phyloP scores from a whole-genome alignment of 495 filamentous ascomycete genomes.

The Penicillium taxi region DNA sequence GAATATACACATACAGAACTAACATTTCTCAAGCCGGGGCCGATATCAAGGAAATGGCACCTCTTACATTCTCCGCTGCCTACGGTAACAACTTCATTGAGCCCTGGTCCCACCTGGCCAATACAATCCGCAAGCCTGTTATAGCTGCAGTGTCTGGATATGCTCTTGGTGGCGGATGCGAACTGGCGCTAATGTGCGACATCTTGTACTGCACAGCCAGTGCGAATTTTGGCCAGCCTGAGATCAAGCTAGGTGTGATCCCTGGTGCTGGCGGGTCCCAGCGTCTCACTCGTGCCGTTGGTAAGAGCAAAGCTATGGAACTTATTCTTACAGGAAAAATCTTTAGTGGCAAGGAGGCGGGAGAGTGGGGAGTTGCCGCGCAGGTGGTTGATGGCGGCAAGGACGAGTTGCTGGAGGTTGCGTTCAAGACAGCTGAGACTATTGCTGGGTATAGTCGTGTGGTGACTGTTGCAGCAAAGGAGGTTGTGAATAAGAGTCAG shows the following conservation, averaged over 20 bases:
- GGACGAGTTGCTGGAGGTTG: conserved; percentile 69
- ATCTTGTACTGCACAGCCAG: conserved; percentile 78
- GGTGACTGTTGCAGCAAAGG: conserved; percentile 85
- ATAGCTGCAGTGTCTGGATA: conserved; percentile 91
- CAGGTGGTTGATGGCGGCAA: conserved; percentile 66
- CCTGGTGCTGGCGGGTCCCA: conserved; percentile 90
- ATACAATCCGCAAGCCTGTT: conserved; percentile 77
- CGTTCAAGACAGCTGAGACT: conserved; percentile 73
- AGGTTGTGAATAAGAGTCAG: conserved; percentile 96
- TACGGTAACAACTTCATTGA: conserved; percentile 89
- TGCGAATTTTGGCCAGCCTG: conserved; percentile 90
- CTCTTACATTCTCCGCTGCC: conserved; percentile 75
- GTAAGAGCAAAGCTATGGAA: conserved; percentile 91
- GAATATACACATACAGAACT: background rate
- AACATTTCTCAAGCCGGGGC: conserved; percentile 58
- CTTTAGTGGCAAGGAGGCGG: conserved; percentile 75
- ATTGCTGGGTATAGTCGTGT: conserved; percentile 77
- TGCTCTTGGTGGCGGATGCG: conserved; percentile 90
- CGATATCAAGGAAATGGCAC: conserved; percentile 98
- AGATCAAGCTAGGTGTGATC: conserved; percentile 88
- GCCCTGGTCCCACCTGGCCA: conserved; percentile 78
- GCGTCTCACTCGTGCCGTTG: conserved; percentile 77
- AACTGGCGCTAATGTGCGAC: conserved; percentile 96
- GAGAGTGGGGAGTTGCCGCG: conserved; percentile 83
- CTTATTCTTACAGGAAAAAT: conserved; percentile 79